phyloP scores from a whole-genome alignment of 345 rosid genomes.

The Cochlearia excelsa region DNA sequence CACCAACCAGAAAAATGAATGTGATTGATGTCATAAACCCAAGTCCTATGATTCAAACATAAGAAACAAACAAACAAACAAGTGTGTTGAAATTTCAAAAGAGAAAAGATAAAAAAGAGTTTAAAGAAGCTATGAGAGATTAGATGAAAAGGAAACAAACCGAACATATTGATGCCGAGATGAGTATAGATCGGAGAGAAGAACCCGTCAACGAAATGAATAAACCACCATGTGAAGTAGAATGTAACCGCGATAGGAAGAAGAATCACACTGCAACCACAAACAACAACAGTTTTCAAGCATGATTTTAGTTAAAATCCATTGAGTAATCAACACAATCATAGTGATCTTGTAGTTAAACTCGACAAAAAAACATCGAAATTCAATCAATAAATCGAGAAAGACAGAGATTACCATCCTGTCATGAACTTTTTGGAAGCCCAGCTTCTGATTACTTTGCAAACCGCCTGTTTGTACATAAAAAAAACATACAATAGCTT shows the following conservation, averaged over 20 bases:
- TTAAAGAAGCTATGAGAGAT: not conserved
- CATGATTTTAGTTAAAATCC: not conserved
- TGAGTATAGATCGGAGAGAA: constrained; percentile 72
- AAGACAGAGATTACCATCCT: constrained; percentile 47
- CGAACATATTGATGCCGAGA: constrained; percentile 64
- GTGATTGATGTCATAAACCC: constrained; percentile 75
- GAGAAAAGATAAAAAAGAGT: too few relatives aligned
- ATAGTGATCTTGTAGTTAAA: not conserved
- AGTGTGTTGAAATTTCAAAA: too few relatives aligned
- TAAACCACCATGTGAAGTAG: constrained; percentile 76
- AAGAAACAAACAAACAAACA: not conserved
- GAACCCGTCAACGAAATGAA: constrained; percentile 64
- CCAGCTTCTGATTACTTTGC: constrained; percentile 65
- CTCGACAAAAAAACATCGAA: not conserved
- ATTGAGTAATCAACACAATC: not conserved
- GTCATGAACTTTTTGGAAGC: constrained; percentile 71
- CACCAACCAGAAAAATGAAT: constrained; percentile 65
- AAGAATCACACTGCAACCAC: constrained; percentile 54
- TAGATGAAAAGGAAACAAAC: constrained; percentile 34
- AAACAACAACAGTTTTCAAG: not conserved
- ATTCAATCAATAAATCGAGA: not conserved
- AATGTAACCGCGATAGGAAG: constrained; percentile 71
- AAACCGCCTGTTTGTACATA: constrained; percentile 44
- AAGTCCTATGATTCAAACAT: constrained; percentile 43
- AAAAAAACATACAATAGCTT: constrained; percentile 11